These are phyloP conservation scores for Malassezia obtusa DNA, from an alignment of 1,284 basidiomycete species.

Conservation along the genomic window DNA sequence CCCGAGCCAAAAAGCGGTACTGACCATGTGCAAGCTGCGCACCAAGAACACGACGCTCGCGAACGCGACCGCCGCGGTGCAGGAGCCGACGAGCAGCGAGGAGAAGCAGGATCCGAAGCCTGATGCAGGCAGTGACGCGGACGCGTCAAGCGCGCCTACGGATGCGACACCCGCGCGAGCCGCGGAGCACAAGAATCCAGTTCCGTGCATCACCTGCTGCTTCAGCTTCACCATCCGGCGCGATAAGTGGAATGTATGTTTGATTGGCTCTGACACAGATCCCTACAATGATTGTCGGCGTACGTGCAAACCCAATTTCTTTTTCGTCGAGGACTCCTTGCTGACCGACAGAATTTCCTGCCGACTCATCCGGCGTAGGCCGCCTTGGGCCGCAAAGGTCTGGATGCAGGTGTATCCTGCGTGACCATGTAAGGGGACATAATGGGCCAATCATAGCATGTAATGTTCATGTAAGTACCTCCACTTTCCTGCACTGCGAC, in stretches of 20 bases:
- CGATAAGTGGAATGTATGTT: slow-evolving; percentile 53
- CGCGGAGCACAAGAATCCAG: neutral
- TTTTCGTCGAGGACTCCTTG: no score
- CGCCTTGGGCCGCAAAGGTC: no score
- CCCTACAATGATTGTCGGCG: slow-evolving; percentile 23
- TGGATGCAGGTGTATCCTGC: neutral
- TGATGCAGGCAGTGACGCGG: slow-evolving; percentile 12
- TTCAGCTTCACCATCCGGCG: slow-evolving; percentile 89
- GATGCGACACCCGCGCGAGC: neutral
- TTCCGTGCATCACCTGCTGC: slow-evolving; percentile 73
- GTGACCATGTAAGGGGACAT: neutral
- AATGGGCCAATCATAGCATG: neutral
- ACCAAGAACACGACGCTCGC: slow-evolving; percentile 27
- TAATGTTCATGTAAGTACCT: neutral
- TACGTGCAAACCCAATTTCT: no score
- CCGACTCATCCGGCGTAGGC: slow-evolving; percentile 28
- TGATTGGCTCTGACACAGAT: neutral
- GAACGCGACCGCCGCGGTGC: neutral
- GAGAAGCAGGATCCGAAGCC: slow-evolving; percentile 1
- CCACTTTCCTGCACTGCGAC: neutral
- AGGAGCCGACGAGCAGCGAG: neutral
- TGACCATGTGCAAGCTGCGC: slow-evolving; percentile 76
- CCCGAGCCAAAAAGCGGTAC: slow-evolving; percentile 66
- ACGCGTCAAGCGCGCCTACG: neutral
- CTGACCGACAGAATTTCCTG: slow-evolving; percentile 19